Base-by-base conservation (phyloP, 2,329 filamentous ascomycete species). In the Aspergillus spinulosporus region DNA sequence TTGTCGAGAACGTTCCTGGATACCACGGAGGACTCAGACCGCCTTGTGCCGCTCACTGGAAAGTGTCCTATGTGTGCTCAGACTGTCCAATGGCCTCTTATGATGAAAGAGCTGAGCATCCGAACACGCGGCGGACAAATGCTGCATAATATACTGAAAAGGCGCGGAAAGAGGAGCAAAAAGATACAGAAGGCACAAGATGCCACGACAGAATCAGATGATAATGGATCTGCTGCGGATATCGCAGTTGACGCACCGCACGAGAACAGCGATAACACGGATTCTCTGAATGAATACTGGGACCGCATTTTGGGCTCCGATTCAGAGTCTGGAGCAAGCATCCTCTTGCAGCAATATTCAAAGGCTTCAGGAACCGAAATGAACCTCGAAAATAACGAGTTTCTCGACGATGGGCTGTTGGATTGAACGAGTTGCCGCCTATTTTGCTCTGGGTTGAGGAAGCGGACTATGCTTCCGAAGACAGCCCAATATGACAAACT, bases 31-130 rank as follows among this genome's bases (percentile, higher is more conserved):
- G 62, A 68, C 32, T 52, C 66, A 21, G 64, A 71, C 12, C 70
- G 69, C 1, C 65, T 96, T 1, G 67, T 96, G 1, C 93, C 93
- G 0, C 78, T 83, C 1, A 69, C 79, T 34, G 92, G 91, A 2
- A 72, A 66, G 2, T 97, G 93, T 74, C 90, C 90, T 0, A 75
- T 76, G 15, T 97, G 93, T 68, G 74, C 79, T 1, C 77, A 78
- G 0, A 72, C 78, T 3, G 74, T 92, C 1, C 71, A 79, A 49
- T 97, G 93, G 93, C 78, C 80, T 0, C 83, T 88, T 47, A 84
- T 97, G 75, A 88, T 95, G 76, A 92, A 86, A 68, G 92, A 96
- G 69, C 74, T 96, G 64, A 94, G 83, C 49, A 74, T 96, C 48
- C 82, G 93, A 32, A 78, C 84, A 36, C 82, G 90, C 26, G 92